Base-by-base conservation (phyloP, 805 yeast species). In the Candida maris region DNA sequence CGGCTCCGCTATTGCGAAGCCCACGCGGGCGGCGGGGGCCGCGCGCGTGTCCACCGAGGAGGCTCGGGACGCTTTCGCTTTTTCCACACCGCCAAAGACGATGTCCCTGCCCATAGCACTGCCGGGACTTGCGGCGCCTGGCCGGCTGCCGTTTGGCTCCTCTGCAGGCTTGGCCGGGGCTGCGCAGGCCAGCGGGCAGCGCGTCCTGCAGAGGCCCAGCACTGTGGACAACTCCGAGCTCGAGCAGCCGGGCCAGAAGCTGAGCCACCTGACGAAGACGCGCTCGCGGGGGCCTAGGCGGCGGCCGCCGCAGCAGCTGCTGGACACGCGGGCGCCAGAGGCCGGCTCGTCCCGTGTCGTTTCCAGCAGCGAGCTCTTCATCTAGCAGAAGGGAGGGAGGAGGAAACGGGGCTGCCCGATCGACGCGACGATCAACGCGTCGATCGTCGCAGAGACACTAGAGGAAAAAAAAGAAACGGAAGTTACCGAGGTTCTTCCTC, bases 301-400 rank as follows among this genome's bases (percentile, higher is more conserved):
- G 13, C 27, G 39, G 6, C 26, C 14, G 15, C 26, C 18, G 17
- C 9, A 7, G 5, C 21, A 5, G 19, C 26, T 13, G 8, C 8
- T 10, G 14, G 7, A 8, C 6, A 6, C 14, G 8, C 10, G 21
- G 7, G 8, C 31, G 6, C 21, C 31, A 16, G 21, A 9, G 10
- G 12, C 9, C 9, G 9, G 10, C 10, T 40, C 60, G 5, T 56
- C 62, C 4, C 42, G 60, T 25, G 48, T 42, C 25, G 57, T 56
- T 6, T 54, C 59, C 9, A 45, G 37, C 19, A 41, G 51, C 27
- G 59, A 52, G 28, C 39, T 54, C 24, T 54, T 54, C 23, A 41
- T 54, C 28, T 54, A 39, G 34, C 10, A 20, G 19, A 19, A 12
- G 21, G 19, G 16, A n/a, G n/a, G n/a, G n/a, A n/a, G n/a, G n/a